Base-by-base conservation (phyloP, 495 filamentous ascomycete genomes). In the Penicillium ochrochloron region DNA sequence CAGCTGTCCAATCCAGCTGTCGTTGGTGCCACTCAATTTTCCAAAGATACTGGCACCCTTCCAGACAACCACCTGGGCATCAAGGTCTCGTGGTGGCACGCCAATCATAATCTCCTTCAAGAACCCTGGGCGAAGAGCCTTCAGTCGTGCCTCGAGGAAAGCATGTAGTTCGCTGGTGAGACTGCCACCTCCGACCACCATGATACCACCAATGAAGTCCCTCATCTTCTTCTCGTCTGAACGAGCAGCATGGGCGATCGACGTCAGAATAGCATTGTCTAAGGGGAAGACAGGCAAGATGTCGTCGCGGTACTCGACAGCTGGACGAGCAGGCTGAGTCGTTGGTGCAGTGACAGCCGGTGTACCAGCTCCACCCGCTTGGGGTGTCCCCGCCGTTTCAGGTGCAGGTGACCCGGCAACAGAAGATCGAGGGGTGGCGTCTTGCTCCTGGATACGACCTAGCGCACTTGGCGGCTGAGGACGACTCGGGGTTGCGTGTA, bases 21-120 rank as follows among this genome's bases (percentile, higher is more conserved):
- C 96, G 76, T 97, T 97, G 11, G 90, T 92, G 33, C 82, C 79
- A 63, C 76, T 84, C 72, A 99, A 79, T 78, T 96, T 94, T n/a
- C 92, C 93, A 82, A 97, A 99, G 31, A 99, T 92, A 70, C 93
- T 97, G 4, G 91, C 96, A 2, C 95, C 95, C 83, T 99, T 99
- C 95, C 95, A 99, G 8, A 90, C 90, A 34, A 98, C 91, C 7
- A 97, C 93, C 73, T 97, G 92, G 25, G 92, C 91, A 73, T 98
- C 95, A 72, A 99, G 85, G 69, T 99, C 95, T 64, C 95, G 77
- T 2, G 95, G 96, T 39, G 92, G 94, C 17, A 87, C 85, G 37
- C 91, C 92, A 55, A 98, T 92, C 68, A 98, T 83, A 64, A 99
- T 93, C 64, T 93, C 89, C 64, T 94, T 94, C 8, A 82, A 76